Evolutionary conservation across 805 yeast genomes (phyloP).

Genomic region (Candida insectalens): DNA sequence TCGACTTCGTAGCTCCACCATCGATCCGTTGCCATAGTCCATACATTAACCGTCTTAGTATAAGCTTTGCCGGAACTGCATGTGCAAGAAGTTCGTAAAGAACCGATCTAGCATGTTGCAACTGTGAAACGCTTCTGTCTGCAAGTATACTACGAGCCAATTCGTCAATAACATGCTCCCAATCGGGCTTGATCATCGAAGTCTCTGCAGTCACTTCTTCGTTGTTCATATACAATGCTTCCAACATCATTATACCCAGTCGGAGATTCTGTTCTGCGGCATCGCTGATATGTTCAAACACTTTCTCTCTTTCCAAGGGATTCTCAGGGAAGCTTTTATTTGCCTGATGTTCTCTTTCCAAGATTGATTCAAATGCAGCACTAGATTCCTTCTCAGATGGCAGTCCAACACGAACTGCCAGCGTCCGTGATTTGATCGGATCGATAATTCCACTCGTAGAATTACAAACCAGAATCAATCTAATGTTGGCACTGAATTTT

Average conservation of each 20-base stretch:
- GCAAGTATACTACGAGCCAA: slow-evolving; percentile 51
- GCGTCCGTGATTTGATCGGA: slow-evolving; percentile 90
- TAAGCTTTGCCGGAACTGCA: slow-evolving; percentile 83
- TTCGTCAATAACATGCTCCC: slow-evolving; percentile 73
- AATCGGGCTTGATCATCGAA: slow-evolving; percentile 65
- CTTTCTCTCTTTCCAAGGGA: slow-evolving; percentile 21
- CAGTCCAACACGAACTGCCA: slow-evolving; percentile 79
- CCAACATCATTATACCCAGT: slow-evolving; percentile 67
- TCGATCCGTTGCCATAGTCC: slow-evolving; percentile 22
- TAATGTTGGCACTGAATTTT: slow-evolving; percentile 78
- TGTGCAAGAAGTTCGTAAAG: slow-evolving; percentile 83
- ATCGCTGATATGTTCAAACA: slow-evolving; percentile 42
- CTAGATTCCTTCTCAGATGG: slow-evolving; percentile 58
- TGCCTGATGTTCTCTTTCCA: slow-evolving; percentile 42
- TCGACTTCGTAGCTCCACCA: slow-evolving; percentile 10
- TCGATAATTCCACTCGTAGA: slow-evolving; percentile 86
- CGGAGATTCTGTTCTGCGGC: slow-evolving; percentile 66
- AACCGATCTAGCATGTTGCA: slow-evolving; percentile 53
- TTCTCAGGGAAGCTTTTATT: slow-evolving; percentile 22
- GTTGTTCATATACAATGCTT: slow-evolving; percentile 68
- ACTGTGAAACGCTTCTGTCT: slow-evolving; percentile 54
- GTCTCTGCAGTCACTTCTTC: slow-evolving; percentile 39
- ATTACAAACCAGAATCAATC: slow-evolving; percentile 78
- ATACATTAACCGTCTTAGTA: slow-evolving; percentile 49
- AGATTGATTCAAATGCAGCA: slow-evolving; percentile 43